phyloP scores from a whole-genome alignment of 257 asterid genomes.

The Linaria vulgaris region DNA sequence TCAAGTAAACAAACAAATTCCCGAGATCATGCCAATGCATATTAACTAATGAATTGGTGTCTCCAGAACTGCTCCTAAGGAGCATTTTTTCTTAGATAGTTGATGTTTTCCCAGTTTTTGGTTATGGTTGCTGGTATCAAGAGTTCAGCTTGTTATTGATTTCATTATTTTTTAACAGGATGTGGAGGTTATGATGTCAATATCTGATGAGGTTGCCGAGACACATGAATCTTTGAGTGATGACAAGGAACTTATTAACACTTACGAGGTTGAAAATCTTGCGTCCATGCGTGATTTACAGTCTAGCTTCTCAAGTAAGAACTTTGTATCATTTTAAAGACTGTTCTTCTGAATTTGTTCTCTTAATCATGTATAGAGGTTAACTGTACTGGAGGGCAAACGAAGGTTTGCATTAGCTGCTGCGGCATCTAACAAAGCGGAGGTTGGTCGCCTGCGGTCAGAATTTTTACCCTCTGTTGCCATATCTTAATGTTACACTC shows the following conservation, averaged over 20 bases:
- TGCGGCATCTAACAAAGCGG: conserved; percentile 95
- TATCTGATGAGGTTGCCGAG: conserved; percentile 87
- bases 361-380: conserved; percentile 46
- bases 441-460: conserved; percentile 96
- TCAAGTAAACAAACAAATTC: no score
- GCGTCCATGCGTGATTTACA: conserved; percentile 10
- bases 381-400: conserved; percentile 97
- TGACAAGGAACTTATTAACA: conserved; percentile 88
- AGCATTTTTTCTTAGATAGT: conserved; percentile 1
- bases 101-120: conserved; percentile 14
- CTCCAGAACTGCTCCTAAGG: conserved; percentile 18
- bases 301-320: conserved; percentile 1
- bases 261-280: conserved; percentile 72
- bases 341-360: conserved; percentile 20
- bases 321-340: conserved; percentile 10
- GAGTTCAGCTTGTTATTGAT: conserved; percentile 1
- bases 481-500: conserved; percentile 16
- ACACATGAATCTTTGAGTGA: conserved; percentile 84
- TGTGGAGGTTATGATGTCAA: conserved; percentile 99
- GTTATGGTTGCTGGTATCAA: conserved; percentile 4
- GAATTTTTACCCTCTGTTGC: conserved; percentile 31
- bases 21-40: no score
- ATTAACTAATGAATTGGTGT: not conserved
- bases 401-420: conserved; percentile 97
- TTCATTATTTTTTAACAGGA: conserved; percentile 53